These are phyloP conservation scores for Fonsecaea pugnacius DNA, from an alignment of 2,329 filamentous ascomycete genomes.

Conservation along the genomic window DNA sequence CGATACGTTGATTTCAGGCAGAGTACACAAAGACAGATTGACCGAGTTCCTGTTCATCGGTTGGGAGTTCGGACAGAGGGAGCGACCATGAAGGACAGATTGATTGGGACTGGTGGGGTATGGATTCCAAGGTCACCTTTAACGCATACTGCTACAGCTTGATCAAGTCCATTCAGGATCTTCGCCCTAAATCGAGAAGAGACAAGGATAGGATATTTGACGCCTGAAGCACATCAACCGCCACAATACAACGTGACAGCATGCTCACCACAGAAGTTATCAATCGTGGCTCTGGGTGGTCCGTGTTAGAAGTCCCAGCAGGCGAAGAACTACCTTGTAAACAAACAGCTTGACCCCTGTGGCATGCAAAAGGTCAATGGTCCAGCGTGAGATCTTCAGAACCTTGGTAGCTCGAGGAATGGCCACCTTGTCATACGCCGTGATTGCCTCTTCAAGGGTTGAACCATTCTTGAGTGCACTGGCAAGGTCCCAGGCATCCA, in stretches of 20 bases:
- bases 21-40: conserved; percentile 59
- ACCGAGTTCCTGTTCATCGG: conserved; percentile 63
- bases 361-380: conserved; percentile 26
- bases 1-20: conserved; percentile 56
- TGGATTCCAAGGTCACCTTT: conserved; percentile 31
- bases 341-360: conserved; percentile 17
- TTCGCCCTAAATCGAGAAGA: neutral
- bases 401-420: conserved; percentile 39
- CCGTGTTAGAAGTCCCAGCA: conserved; percentile 11
- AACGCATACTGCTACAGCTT: conserved; percentile 12
- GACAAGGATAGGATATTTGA: neutral
- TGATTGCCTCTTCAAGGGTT: conserved; percentile 40
- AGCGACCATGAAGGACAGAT: conserved; percentile 31
- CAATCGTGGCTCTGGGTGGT: neutral
- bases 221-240: neutral
- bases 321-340: conserved; percentile 15
- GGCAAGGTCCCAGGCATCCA: conserved; percentile 55
- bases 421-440: conserved; percentile 45
- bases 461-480: conserved; percentile 43
- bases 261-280: neutral
- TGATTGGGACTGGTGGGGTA: conserved; percentile 36
- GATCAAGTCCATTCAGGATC: neutral
- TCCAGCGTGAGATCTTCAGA: conserved; percentile 16
- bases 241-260: neutral
- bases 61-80: conserved; percentile 60